phyloP scores from a whole-genome alignment of 345 rosid species.

The Firmiana major region DNA sequence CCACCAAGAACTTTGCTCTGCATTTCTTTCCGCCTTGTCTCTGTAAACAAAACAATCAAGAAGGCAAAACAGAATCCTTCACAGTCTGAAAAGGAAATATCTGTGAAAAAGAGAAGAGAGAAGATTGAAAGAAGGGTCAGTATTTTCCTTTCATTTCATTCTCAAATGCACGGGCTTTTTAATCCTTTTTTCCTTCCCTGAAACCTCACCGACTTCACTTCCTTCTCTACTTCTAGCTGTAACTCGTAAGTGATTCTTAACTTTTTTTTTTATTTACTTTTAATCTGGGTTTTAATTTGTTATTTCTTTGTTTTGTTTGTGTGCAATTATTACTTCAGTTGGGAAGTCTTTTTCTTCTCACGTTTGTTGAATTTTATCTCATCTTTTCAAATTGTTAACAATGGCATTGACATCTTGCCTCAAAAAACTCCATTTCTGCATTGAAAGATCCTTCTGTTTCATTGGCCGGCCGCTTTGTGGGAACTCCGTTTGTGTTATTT shows the following conservation, averaged over 20 bases:
- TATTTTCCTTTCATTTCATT: neutral
- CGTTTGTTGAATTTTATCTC: neutral
- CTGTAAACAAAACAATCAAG: neutral
- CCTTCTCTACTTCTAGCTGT: neutral
- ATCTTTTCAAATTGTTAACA: conserved; percentile 3
- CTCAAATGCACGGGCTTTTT: neutral
- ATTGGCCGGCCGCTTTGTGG: conserved; percentile 8
- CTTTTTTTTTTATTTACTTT: neutral
- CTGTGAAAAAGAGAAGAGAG: neutral
- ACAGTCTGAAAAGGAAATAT: neutral
- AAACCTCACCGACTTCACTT: conserved; percentile 5
- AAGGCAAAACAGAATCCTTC: neutral
- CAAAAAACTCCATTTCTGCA: conserved; percentile 1
- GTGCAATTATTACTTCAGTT: conserved; percentile 7
- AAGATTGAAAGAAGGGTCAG: neutral
- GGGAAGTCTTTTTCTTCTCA: neutral
- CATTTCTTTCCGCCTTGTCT: no score
- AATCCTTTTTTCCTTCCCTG: neutral
- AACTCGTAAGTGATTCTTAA: neutral
- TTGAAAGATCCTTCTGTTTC: neutral
- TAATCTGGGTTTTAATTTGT: neutral
- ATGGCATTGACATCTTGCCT: conserved; percentile 3
- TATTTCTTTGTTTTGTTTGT: neutral
- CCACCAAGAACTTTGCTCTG: conserved; percentile 4
- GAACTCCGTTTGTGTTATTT: conserved; percentile 3